Evolutionary conservation across 345 rosid genomes (phyloP).

Genomic region (Sonneratia caseolaris): DNA sequence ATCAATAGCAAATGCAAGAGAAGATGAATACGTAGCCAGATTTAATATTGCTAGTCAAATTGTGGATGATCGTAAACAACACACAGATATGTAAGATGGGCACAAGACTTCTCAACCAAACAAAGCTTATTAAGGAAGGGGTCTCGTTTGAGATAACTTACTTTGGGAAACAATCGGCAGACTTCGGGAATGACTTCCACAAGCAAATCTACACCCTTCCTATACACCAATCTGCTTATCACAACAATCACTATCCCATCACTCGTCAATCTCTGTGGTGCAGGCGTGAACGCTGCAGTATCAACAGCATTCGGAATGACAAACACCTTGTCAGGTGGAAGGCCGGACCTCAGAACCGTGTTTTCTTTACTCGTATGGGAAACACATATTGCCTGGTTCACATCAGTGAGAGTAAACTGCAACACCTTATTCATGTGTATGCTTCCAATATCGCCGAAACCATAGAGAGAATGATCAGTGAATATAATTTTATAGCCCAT

Average conservation of each 20-base stretch:
- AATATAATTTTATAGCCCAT: conserved; percentile 89
- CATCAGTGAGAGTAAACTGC: conserved; percentile 89
- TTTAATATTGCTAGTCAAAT: background rate
- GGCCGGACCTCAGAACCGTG: conserved; percentile 80
- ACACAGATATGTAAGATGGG: background rate
- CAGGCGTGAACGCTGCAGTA: conserved; percentile 92
- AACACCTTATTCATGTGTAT: conserved; percentile 95
- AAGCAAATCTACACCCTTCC: conserved; percentile 93
- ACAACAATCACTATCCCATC: conserved; percentile 74
- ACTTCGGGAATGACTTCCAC: conserved; percentile 95
- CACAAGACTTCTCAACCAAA: background rate
- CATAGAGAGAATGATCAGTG: conserved; percentile 89
- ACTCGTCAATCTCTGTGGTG: conserved; percentile 35
- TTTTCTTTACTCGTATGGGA: conserved; percentile 97
- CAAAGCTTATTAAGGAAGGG: background rate
- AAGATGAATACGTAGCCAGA: background rate
- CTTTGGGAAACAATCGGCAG: conserved; percentile 60
- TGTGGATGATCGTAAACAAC: background rate
- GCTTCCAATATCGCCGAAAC: conserved; percentile 92
- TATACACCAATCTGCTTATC: conserved; percentile 88
- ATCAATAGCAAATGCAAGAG: background rate
- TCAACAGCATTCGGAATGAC: conserved; percentile 97
- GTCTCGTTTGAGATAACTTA: conserved; percentile 29
- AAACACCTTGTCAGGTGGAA: conserved; percentile 76
- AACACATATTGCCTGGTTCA: conserved; percentile 91